Evolutionary conservation across 805 yeast species (phyloP).

Genomic region (Candida verbasci): DNA sequence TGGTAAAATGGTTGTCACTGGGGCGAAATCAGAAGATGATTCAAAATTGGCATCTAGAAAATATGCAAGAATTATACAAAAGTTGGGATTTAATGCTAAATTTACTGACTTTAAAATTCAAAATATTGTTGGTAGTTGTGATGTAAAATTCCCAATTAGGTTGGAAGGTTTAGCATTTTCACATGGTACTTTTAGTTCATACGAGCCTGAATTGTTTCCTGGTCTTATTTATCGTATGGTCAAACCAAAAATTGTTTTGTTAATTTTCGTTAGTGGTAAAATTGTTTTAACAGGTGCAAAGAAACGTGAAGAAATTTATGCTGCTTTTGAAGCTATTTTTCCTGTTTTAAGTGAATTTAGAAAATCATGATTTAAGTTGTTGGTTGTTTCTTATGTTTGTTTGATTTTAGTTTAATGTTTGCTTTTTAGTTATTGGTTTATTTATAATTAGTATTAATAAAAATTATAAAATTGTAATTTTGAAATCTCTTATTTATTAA

Average conservation of each 20-base stretch:
- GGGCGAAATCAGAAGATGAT: constrained; percentile 98
- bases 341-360: constrained; percentile 98
- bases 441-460: constrained; percentile 1
- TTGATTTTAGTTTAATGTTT: constrained; percentile 1
- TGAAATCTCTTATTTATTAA: too few relatives aligned
- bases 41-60: constrained; percentile 97
- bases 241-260: constrained; percentile 92
- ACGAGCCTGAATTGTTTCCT: constrained; percentile 97
- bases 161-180: constrained; percentile 96
- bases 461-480: not conserved
- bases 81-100: constrained; percentile 95
- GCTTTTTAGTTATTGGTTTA: too few relatives aligned
- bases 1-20: constrained; percentile 99
- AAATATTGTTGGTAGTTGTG: constrained; percentile 98
- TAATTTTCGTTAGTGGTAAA: constrained; percentile 95
- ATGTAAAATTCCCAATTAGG: constrained; percentile 95
- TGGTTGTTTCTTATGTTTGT: not conserved
- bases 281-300: constrained; percentile 98
- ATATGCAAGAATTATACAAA: constrained; percentile 96
- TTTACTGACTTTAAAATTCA: constrained; percentile 97
- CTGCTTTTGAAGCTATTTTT: constrained; percentile 96
- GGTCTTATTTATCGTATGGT: constrained; percentile 99
- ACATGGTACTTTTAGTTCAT: constrained; percentile 97
- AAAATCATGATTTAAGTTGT: constrained; percentile 44
- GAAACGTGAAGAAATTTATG: constrained; percentile 97